These are phyloP conservation scores for Didymella segeticola DNA, from an alignment of 2,329 filamentous ascomycete species.

Conservation along the genomic window DNA sequence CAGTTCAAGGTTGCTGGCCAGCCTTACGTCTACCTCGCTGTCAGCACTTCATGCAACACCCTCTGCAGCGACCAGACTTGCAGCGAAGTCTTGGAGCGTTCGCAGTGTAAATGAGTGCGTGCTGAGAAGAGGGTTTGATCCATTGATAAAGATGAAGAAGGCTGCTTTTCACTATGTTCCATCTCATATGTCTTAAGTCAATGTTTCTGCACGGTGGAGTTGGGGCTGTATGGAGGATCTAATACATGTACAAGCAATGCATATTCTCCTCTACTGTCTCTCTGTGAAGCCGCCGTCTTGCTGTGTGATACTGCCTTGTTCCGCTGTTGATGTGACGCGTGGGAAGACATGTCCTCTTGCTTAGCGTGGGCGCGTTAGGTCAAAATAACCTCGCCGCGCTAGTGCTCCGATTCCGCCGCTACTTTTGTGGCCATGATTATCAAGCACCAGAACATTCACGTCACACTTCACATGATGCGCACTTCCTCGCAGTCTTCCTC, in stretches of 20 bases:
- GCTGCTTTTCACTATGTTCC: not conserved
- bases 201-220: slow-evolving; percentile 17
- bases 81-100: slow-evolving; percentile 30
- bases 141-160: not conserved
- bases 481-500: not conserved
- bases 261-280: slow-evolving; percentile 9
- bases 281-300: no score
- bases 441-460: slow-evolving; percentile 36
- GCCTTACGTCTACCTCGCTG: slow-evolving; percentile 35
- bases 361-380: no score
- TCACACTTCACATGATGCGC: slow-evolving; percentile 22
- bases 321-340: no score
- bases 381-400: slow-evolving; percentile 12
- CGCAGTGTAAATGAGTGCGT: slow-evolving; percentile 24
- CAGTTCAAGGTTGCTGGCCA: slow-evolving; percentile 35
- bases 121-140: not conserved
- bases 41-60: slow-evolving; percentile 30
- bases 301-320: no score
- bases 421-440: slow-evolving; percentile 37
- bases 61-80: slow-evolving; percentile 31
- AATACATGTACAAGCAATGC: slow-evolving; percentile 21
- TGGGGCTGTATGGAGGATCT: slow-evolving; percentile 22
- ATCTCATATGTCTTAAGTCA: slow-evolving; percentile 10
- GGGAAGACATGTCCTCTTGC: no score
- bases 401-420: slow-evolving; percentile 38